Base-by-base conservation (phyloP, 2,329 filamentous ascomycete genomes). In the Cladorrhinum sp. region DNA sequence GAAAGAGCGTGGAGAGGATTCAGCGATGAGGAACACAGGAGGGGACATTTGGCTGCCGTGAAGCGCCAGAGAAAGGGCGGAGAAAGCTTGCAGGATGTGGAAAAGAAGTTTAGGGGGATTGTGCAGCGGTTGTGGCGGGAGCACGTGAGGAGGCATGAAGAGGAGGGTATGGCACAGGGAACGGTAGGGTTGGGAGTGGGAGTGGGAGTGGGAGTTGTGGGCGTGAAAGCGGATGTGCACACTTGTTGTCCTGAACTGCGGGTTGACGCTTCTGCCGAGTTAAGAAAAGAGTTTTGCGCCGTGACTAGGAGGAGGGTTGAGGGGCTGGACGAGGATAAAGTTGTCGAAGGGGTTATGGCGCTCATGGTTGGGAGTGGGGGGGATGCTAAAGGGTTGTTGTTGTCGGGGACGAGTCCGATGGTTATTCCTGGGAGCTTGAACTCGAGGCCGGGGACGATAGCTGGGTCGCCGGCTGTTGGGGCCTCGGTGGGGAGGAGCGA, bases 1-100 rank as follows among this genome's bases (percentile, higher is more conserved):
- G 91, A 96, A 72, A 84, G 86, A 65, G 86, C 91, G 36, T 96
- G 93, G 91, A 75, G 87, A 49, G 76, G 79, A 16, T 78, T 95
- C 16, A 75, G 77, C 21, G 78, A 80, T 30, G 73, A 79, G 61
- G 72, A 79, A 64, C 77, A 82, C 73, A 71, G 77, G 62, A 71
- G 76, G 64, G 77, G 80, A 30, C 84, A 87, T 64, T 68, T 72
- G 73, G 76, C 2, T 67, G 65, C 26, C 69, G 70, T 30, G 69
- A 71, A 61, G 69, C 70, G 12, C 72, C 68, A 74, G 57, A 69
- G 68, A 9, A 76, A 77, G 62, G 66, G 71, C 20, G 66, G 71
- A 20, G 70, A 75, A 30, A 77, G 71, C 57, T 67, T 79, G 28
- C 66, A 68, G 20, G 10, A 10, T 20, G 18, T 46, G 3, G n/a